Conservation (phyloP, 1,284 basidiomycete genomes). For the Trametes pubescens region DNA sequence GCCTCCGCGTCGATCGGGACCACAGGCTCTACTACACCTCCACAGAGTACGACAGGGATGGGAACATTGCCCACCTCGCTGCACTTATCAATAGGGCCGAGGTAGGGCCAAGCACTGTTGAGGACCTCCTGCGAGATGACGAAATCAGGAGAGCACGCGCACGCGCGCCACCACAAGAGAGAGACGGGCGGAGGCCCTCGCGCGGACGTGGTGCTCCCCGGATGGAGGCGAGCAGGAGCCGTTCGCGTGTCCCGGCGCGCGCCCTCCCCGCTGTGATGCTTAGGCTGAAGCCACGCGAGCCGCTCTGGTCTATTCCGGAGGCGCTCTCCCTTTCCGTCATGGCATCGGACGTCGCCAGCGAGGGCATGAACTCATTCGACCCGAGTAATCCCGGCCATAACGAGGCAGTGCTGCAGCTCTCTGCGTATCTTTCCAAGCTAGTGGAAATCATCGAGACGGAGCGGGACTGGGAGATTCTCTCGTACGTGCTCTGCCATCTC, state of each 20-base stretch:
- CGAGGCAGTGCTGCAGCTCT: constrained; percentile 75
- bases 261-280: constrained; percentile 41
- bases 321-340: constrained; percentile 71
- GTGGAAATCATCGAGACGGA: constrained; percentile 79
- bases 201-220: constrained; percentile 63
- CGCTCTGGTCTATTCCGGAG: constrained; percentile 88
- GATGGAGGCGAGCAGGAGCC: constrained; percentile 69
- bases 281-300: constrained; percentile 50
- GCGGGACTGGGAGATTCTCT: constrained; percentile 93
- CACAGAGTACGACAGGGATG: constrained; percentile 59
- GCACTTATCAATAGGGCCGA: constrained; percentile 60
- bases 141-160: constrained; percentile 59
- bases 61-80: constrained; percentile 59
- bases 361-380: constrained; percentile 81
- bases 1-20: constrained; percentile 90
- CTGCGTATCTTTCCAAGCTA: constrained; percentile 77
- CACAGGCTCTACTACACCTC: constrained; percentile 84
- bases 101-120: constrained; percentile 29
- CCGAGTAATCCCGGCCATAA: constrained; percentile 55
- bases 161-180: constrained; percentile 53
- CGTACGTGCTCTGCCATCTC: constrained; percentile 91
- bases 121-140: constrained; percentile 35
- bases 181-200: constrained; percentile 62
- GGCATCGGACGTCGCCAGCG: constrained; percentile 74
- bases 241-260: constrained; percentile 62